Evolutionary conservation across 164 flowering plant species (phyloP).

Genomic region (Annona cherimola): DNA sequence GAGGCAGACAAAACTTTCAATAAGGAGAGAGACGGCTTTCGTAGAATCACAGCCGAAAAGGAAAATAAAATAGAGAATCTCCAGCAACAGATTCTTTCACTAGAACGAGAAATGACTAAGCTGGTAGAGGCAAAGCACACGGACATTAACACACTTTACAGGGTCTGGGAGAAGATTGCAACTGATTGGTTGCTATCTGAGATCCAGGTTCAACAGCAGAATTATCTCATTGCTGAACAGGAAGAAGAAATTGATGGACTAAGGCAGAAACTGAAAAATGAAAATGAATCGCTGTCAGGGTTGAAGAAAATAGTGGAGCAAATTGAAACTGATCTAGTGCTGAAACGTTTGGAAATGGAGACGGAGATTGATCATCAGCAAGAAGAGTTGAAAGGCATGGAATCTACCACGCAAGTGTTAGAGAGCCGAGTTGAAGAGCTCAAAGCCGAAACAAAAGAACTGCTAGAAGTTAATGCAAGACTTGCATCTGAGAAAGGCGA

Average conservation of each 20-base stretch:
- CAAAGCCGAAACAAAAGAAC: constrained; percentile 11
- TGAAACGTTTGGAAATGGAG: constrained; percentile 20
- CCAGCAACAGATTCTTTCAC: constrained; percentile 24
- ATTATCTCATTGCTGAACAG: constrained; percentile 17
- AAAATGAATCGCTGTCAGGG: constrained; percentile 15
- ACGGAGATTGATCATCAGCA: constrained; percentile 12
- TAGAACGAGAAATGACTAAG: constrained; percentile 35
- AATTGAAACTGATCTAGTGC: constrained; percentile 26
- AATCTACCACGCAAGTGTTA: neutral
- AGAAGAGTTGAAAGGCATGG: constrained; percentile 2
- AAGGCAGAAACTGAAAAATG: constrained; percentile 20
- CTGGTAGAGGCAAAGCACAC: constrained; percentile 24
- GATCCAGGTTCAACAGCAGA: constrained; percentile 23
- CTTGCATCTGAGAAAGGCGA: constrained; percentile 26
- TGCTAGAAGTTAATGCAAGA: constrained; percentile 20
- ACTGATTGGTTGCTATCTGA: constrained; percentile 11
- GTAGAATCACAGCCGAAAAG: constrained; percentile 31
- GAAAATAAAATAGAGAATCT: constrained; percentile 31
- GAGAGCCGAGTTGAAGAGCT: constrained; percentile 16
- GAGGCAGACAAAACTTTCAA: constrained; percentile 27
- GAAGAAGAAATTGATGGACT: constrained; percentile 23
- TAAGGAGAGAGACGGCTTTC: constrained; percentile 33
- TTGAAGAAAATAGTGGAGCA: constrained; percentile 17
- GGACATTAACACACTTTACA: constrained; percentile 10
- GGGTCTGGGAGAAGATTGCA: constrained; percentile 21